A percentile compares a stretch with the other conserved stretches of the same genome.
These are phyloP conservation scores for Colletotrichum karsti DNA, from an alignment of 2,329 filamentous ascomycete genomes.

Conservation along the genomic window DNA sequence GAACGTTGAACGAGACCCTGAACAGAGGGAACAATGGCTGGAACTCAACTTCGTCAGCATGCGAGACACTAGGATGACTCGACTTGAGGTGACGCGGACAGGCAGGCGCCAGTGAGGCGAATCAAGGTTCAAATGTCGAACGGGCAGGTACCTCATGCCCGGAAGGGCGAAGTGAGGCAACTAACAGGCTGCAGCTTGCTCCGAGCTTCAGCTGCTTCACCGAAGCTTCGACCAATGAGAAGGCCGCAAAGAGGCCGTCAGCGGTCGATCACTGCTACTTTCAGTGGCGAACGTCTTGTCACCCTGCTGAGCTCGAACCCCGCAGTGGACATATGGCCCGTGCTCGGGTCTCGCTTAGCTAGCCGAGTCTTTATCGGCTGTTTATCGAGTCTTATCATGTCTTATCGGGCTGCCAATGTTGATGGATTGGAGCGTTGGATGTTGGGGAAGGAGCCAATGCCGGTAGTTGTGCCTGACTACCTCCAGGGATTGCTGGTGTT, in stretches of 20 bases:
- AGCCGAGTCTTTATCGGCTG: no score
- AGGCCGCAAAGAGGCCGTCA: background rate
- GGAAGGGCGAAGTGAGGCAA: background rate
- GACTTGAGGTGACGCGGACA: background rate
- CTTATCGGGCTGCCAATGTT: background rate
- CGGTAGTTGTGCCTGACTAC: background rate
- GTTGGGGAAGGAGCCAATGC: background rate
- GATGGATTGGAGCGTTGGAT: no score
- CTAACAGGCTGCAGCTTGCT: background rate
- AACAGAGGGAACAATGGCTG: no score
- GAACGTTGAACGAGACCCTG: no score
- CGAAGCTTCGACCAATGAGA: slow-evolving; percentile 19
- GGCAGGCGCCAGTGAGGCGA: background rate
- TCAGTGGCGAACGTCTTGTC: background rate
- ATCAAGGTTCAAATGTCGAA: background rate
- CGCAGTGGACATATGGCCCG: background rate
- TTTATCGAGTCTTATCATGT: background rate
- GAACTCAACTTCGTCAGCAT: no score
- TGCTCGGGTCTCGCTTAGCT: background rate
- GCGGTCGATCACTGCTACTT: background rate
- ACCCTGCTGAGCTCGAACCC: background rate
- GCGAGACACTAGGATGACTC: background rate
- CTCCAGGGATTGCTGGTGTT: background rate
- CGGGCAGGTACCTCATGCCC: background rate
- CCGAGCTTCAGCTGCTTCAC: background rate